Evolutionary conservation across 177 flowering plant genomes (phyloP), one percentile per base, ranked within the genome.

Genomic region (Vitis hybrid): DNA sequence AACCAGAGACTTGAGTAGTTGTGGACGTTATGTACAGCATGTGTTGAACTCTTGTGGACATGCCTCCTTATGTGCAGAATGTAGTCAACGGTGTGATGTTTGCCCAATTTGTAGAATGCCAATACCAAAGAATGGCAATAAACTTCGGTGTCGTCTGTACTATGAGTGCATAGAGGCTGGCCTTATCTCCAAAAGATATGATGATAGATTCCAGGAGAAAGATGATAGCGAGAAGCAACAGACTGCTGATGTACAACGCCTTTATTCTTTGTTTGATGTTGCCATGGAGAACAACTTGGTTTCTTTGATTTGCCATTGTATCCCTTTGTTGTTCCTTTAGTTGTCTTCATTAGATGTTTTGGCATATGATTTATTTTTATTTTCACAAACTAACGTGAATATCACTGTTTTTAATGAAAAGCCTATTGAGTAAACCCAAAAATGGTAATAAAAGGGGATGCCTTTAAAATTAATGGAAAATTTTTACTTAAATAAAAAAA

Each of bases 221-320:
- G 89, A 85, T 60, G 89, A 82, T 52, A 79, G 76, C 7, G 92
- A 82, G 48, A 77, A 81, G 45, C 85, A 83, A 60, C 60, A 79
- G 60, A 68, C 75, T 71, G 90, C 80, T 62, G 98, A 90, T 82
- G 87, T 96, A 19, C 81, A 83, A 66, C 90, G 90, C 33, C 90
- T 96, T 53, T 92, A 94, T 81, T 87, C 91, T 50, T 74, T 96
- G n/a, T 96, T 96, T 79, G 97, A 96, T 73, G 91, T 90, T 65
- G 91, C 99, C 60, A 26, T 92, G 78, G 94, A 94, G 78, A 89
- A 92, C 79, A 94, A 89, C 80, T 83, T 94, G 85, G 87, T 79
- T 77, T 89, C 93, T 74, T 75, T 96, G 75, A 85, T 96, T 67
- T 92, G 98, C 81, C 98, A 96, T 39, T 96, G 99, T 96, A 96